Base-by-base conservation (phyloP, 1,284 basidiomycete species). In the Lignosus rhinocerotis region DNA sequence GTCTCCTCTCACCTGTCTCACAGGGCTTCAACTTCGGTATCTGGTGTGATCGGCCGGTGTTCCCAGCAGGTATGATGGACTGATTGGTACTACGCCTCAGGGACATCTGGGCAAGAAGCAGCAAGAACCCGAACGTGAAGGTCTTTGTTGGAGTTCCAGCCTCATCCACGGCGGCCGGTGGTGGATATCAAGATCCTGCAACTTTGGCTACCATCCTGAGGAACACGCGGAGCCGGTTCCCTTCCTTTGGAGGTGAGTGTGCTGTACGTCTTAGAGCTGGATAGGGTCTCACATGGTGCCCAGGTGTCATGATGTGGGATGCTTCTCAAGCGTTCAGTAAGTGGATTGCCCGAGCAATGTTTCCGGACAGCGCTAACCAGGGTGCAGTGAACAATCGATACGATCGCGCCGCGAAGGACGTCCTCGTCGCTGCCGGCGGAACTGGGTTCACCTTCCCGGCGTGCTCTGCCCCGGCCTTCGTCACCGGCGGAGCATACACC, bases 271-370 rank as follows among this genome's bases (percentile, higher is more conserved):
- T 39, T 48, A 11, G 41, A 9, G 16, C 49, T 17, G 16, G 8
- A 32, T 32, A 43, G 33, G 21, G 51, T 36, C 51, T 56, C 34
- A 60, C 55, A 19, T 39, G 56, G 36, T 49, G 19, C 30, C 14
- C 46, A 64, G 63, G 87, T 31, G 82, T 88, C 16, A 89, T 88
- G 85, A 68, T 90, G 46, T 90, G 86, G 86, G 87, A 87, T 68
- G 82, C 80, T 41, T 87, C 85, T 44, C 85, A 88, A 70, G 86
- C 87, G 12, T 86, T 82, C 62, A 79, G 85, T 85, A 68, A 54
- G 76, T 71, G 14, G 16, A 48, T 43, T 31, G 31, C 33, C 39
- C 43, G 31, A 47, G 38, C n/a, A n/a, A 45, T 42, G 11, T 16
- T 17, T 52, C 19, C 31, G 21, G 17, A 19, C n/a, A 43, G 21